Base-by-base conservation (phyloP, 352 stramenopile species). In the Globisporangium spinosum region DNA sequence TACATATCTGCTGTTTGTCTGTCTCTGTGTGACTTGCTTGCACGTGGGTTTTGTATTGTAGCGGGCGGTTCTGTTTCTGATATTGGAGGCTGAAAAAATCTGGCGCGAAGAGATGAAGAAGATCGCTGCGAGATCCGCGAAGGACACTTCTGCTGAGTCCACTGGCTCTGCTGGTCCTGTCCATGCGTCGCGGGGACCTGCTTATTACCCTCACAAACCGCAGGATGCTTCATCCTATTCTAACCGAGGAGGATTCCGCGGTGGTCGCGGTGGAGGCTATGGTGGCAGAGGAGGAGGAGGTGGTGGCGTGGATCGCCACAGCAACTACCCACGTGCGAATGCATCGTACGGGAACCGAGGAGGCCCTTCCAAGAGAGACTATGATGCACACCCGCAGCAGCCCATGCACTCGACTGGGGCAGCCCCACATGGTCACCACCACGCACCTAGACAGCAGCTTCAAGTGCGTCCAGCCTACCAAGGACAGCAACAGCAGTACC, bases 31-130 rank as follows among this genome's bases (percentile, higher is more conserved):
- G 45, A 65, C 13, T 65, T 61, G n/a, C 22, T 64, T 54, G 55
- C 15, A 64, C 25, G 40, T 71, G 55, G 32, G 32, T 38, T 38
- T 9, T 9, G 32, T 38, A 38, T 38, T 70, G 49, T 65, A 91
- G 85, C 82, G 85, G 68, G 77, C 77, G 34, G 84, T 93, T 72
- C 72, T 90, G 60, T 73, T 73, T 61, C 74, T 93, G 54, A 89
- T 93, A 34, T 55, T 91, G 49, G 83, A 93, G 67, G 77, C 85
- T 13, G 82, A 93, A 38, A 86, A 85, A 45, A 58, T 90, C 27
- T 90, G 80, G 71, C 77, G 79, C 32, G 74, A 87, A 58, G 82
- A 90, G 58, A 83, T 76, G 43, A 57, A 32, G 40, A 75, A 80
- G 45, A 45, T 43, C 8, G 38, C 40, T 47, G 64, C 49, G 38